Base-by-base conservation (phyloP, 2,329 filamentous ascomycete species). In the Pseudonectria buxi region DNA sequence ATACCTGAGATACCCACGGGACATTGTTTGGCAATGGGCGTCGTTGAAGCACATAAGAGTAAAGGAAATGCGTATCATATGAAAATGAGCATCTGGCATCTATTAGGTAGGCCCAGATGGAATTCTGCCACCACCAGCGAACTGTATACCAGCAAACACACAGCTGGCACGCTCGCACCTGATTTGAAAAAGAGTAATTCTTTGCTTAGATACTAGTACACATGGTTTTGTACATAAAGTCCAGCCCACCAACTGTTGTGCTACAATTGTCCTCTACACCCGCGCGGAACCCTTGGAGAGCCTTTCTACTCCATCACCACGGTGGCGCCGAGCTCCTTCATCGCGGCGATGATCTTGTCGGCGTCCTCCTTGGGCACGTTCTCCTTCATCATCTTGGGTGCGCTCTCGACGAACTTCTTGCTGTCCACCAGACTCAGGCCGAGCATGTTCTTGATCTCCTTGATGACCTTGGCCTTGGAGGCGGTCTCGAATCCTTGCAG, bases 401-500 rank as follows among this genome's bases (percentile, higher is more conserved):
- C 89, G 59, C 86, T 87, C 76, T 99, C 92, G 49, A 98, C 92
- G 58, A 99, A 99, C 74, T 99, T 99, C 83, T 99, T 99, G 70
- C 86, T 94, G 68, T 99, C 92, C 52, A 99, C 94, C 71, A 99
- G 76, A 62, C 86, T 94, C 59, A 98, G 69, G 28, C 92, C 92
- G 42, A 99, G 72, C 78, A 98, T 75, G 57, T 79, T 81, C 81
- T 99, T 99, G 71, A 99, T 77, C 73, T 99, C 92, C 78, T 99
- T 99, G 76, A 98, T 99, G 56, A 98, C 74, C 83, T 99, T 99
- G 56, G 94, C 88, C 75, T 99, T 99, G 47, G 90, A 71, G 33
- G 68, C 74, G 18, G 88, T 74, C 35, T 98, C 94, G 62, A 96
- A 94, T 25, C 83, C 83, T 64, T 86, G 76, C 45, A 99, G 81